Percentiles rank a stretch among this genome's conserved stretches.
phyloP scores from a whole-genome alignment of 2,329 filamentous ascomycete species.

The Alternaria viburni region DNA sequence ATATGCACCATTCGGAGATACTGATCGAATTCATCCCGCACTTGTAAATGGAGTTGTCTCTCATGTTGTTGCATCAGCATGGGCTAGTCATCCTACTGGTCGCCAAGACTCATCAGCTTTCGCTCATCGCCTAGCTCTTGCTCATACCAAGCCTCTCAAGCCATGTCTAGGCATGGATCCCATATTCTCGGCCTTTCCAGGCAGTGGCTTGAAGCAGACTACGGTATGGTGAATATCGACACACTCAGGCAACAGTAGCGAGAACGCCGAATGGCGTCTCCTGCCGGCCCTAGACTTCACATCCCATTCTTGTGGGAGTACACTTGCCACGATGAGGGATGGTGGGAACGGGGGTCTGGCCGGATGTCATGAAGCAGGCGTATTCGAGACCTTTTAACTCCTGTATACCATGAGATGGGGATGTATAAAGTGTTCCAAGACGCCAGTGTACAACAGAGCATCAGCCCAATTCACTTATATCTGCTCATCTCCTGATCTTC shows the following conservation, averaged over 20 bases:
- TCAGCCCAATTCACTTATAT: constrained; percentile 14
- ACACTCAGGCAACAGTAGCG: constrained; percentile 8
- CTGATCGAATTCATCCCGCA: background rate
- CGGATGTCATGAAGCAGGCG: background rate
- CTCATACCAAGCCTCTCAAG: constrained; percentile 10
- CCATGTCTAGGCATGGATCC: constrained; percentile 2
- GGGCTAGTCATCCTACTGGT: background rate
- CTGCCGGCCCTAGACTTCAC: background rate
- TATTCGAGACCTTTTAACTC: background rate
- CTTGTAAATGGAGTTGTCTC: background rate
- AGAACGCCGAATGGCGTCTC: background rate
- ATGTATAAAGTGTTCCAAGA: constrained; percentile 13
- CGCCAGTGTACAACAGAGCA: background rate
- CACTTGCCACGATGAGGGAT: background rate
- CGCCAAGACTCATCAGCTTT: background rate
- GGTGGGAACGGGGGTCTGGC: background rate
- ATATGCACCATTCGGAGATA: background rate
- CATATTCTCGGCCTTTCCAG: background rate
- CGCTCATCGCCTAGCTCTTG: constrained; percentile 1
- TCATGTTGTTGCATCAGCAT: background rate
- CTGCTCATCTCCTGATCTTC: constrained; percentile 1
- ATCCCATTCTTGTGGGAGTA: background rate
- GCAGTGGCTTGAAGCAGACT: background rate
- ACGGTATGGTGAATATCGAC: background rate
- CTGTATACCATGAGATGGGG: background rate